These are phyloP conservation scores for Marasmius tenuissimus DNA, from an alignment of 1,284 basidiomycete species.

Conservation along the genomic window DNA sequence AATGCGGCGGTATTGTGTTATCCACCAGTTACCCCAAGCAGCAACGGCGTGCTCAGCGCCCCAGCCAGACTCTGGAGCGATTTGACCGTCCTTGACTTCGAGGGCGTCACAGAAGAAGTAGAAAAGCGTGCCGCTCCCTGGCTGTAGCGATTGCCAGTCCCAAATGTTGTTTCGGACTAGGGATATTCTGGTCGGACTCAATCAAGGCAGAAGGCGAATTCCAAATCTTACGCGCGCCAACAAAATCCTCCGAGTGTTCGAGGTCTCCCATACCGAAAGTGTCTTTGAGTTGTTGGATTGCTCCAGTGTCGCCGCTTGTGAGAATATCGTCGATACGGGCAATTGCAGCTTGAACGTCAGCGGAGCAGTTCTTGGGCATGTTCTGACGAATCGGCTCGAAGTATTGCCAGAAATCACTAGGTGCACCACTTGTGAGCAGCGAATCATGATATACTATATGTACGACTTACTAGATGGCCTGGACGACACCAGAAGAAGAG, in stretches of 20 bases:
- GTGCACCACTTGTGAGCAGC: not conserved
- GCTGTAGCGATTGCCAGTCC: conserved; percentile 63
- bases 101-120: conserved; percentile 72
- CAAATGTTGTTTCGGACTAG: conserved; percentile 56
- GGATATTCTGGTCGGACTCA: not conserved
- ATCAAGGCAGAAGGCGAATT: not conserved
- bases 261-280: conserved; percentile 58
- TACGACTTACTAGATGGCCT: conserved; percentile 55
- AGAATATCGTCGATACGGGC: conserved; percentile 61
- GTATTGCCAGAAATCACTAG: conserved; percentile 67
- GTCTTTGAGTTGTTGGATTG: conserved; percentile 53
- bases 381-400: conserved; percentile 68
- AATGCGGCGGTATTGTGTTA: conserved; percentile 37
- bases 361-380: conserved; percentile 75
- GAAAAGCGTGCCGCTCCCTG: conserved; percentile 52
- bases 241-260: conserved; percentile 66
- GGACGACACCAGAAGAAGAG: conserved; percentile 70
- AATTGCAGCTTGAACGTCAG: conserved; percentile 68
- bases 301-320: conserved; percentile 36
- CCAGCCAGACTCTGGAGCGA: conserved; percentile 56
- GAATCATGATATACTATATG: not conserved
- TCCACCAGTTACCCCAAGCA: conserved; percentile 63
- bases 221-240: conserved; percentile 28
- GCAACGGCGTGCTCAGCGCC: conserved; percentile 61
- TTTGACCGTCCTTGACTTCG: conserved; percentile 63